Conservation (phyloP, 306 rosid species). For the Oxytropis ochrocephala region DNA sequence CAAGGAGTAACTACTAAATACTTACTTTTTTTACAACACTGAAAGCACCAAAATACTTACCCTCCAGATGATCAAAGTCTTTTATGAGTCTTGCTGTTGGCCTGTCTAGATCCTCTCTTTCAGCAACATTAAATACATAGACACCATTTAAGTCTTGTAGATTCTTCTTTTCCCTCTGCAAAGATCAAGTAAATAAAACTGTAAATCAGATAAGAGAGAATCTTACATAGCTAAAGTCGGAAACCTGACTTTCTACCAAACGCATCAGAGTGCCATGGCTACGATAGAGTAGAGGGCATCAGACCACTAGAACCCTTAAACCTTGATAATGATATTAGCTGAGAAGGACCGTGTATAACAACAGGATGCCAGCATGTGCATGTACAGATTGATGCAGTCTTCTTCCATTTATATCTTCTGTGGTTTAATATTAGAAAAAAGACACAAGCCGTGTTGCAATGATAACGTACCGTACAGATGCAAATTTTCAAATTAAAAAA, state of each 20-base stretch:
- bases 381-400: not conserved
- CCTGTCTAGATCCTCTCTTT: conserved; percentile 74
- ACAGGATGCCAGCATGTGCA: not conserved
- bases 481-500: too few species aligned
- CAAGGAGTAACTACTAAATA: too few species aligned
- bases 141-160: conserved; percentile 74
- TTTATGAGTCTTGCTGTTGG: conserved; percentile 85
- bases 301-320: too few species aligned
- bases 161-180: conserved; percentile 80
- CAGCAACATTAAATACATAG: conserved; percentile 62
- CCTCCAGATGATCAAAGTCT: conserved; percentile 58
- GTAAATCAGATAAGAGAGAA: not conserved
- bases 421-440: not conserved
- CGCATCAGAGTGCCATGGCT: not conserved
- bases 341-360: not conserved
- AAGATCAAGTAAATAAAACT: not conserved
- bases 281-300: not conserved
- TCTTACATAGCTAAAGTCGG: not conserved
- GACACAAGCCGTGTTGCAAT: too few species aligned
- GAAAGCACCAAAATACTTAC: conserved; percentile 29
- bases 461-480: too few species aligned
- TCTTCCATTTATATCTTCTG: not conserved
- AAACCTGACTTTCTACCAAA: not conserved
- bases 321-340: too few species aligned
- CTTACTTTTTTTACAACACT: not conserved